Conservation (phyloP, 768 basidiomycete genomes). For the Termitomyces eurrhizus region DNA sequence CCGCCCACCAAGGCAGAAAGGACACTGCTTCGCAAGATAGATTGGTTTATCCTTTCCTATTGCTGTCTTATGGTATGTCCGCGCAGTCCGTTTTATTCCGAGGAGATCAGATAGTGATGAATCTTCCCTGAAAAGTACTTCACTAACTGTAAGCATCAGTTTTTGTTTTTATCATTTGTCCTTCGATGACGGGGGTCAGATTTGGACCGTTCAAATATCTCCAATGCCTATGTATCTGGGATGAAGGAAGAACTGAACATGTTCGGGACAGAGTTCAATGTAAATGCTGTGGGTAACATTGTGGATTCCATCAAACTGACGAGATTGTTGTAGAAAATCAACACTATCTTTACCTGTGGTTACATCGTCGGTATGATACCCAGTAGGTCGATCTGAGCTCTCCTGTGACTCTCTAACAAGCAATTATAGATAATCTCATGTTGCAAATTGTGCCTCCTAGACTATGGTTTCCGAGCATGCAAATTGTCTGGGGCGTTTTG, state of each 20-base stretch:
- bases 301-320: background rate
- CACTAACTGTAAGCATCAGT: slow-evolving; percentile 46
- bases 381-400: slow-evolving; percentile 31
- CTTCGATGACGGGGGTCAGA: slow-evolving; percentile 32
- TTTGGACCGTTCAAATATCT: slow-evolving; percentile 63
- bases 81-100: slow-evolving; percentile 1
- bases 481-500: slow-evolving; percentile 61
- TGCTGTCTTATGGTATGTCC: slow-evolving; percentile 60
- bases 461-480: slow-evolving; percentile 64
- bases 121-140: slow-evolving; percentile 45
- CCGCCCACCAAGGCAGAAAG: slow-evolving; percentile 31
- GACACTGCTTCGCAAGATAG: slow-evolving; percentile 52
- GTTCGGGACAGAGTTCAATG: slow-evolving; percentile 62
- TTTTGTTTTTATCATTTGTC: slow-evolving; percentile 1
- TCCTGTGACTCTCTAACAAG: background rate
- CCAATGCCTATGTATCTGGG: slow-evolving; percentile 76
- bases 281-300: slow-evolving; percentile 19
- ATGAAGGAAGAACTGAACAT: slow-evolving; percentile 72
- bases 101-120: slow-evolving; percentile 9
- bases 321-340: slow-evolving; percentile 46
- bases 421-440: slow-evolving; percentile 54
- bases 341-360: slow-evolving; percentile 69
- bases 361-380: slow-evolving; percentile 76
- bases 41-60: slow-evolving; percentile 69
- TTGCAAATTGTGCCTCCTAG: slow-evolving; percentile 59